Evolutionary conservation across 441 rosid genomes (phyloP).

Genomic region (Populus tomentosa): DNA sequence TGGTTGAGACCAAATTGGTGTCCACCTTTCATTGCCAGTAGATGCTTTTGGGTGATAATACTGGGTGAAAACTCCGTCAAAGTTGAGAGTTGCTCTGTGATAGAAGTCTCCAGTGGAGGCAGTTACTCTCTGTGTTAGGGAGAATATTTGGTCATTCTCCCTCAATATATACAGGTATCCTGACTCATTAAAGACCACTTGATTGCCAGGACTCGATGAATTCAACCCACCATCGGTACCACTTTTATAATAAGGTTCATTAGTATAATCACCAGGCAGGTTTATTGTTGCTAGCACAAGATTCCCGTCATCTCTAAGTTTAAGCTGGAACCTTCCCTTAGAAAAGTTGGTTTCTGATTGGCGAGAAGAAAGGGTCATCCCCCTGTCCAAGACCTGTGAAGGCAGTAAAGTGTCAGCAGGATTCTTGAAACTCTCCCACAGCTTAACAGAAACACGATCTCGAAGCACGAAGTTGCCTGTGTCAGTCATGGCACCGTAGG

Average conservation of each 20-base stretch:
- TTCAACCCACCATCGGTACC: too few species aligned
- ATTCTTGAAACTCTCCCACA: too few species aligned
- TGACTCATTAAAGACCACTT: constrained; percentile 22
- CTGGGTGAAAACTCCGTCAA: constrained; percentile 35
- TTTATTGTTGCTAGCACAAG: too few species aligned
- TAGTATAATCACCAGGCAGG: background rate
- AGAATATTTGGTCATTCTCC: constrained; percentile 1
- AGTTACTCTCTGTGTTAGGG: background rate
- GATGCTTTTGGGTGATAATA: constrained; percentile 27
- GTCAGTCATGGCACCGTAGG: too few species aligned
- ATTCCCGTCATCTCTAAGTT: too few species aligned
- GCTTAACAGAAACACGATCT: too few species aligned
- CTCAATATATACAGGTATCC: constrained; percentile 26
- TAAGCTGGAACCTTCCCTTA: too few species aligned
- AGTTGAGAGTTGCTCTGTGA: constrained; percentile 29
- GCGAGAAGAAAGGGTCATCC: too few species aligned
- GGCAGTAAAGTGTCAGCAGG: too few species aligned
- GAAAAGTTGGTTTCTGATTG: too few species aligned
- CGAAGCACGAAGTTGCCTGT: too few species aligned
- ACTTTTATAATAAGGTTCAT: constrained; percentile 18
- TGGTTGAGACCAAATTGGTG: constrained; percentile 19
- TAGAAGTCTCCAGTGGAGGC: constrained; percentile 17
- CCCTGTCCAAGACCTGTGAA: too few species aligned
- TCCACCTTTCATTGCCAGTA: constrained; percentile 21
- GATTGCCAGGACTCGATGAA: constrained; percentile 7